Conservation (phyloP, 2,329 filamentous ascomycete genomes). For the Neonectria neomacrospora region DNA sequence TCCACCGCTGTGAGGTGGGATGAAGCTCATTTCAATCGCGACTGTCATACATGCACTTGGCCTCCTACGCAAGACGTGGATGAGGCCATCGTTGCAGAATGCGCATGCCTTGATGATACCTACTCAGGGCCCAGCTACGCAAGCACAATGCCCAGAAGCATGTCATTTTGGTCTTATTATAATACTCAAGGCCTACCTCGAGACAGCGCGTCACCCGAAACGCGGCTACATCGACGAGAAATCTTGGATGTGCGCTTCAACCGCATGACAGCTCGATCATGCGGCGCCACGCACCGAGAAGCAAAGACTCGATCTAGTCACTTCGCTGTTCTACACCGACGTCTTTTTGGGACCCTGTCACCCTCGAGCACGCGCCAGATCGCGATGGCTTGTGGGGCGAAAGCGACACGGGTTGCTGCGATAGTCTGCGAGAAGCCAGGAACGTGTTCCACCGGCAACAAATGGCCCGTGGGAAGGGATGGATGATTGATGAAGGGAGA, state of each 20-base stretch:
- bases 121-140: too few species aligned
- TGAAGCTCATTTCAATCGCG: neutral
- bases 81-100: neutral
- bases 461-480: neutral
- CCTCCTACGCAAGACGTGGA: neutral
- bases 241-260: neutral
- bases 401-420: neutral
- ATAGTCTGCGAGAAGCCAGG: neutral
- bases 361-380: neutral
- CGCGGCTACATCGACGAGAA: neutral
- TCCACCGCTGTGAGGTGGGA: conserved; percentile 49
- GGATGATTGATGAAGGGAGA: neutral
- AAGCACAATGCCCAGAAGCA: neutral
- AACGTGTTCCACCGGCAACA: neutral
- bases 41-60: neutral
- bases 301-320: neutral
- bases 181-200: neutral
- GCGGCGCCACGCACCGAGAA: neutral
- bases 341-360: neutral
- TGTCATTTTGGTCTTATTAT: neutral
- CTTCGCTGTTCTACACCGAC: neutral
- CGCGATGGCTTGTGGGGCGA: neutral
- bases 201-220: neutral
- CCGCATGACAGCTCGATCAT: neutral
- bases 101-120: neutral